Conservation (phyloP, 306 rosid species). For the Rubus parviflorus region DNA sequence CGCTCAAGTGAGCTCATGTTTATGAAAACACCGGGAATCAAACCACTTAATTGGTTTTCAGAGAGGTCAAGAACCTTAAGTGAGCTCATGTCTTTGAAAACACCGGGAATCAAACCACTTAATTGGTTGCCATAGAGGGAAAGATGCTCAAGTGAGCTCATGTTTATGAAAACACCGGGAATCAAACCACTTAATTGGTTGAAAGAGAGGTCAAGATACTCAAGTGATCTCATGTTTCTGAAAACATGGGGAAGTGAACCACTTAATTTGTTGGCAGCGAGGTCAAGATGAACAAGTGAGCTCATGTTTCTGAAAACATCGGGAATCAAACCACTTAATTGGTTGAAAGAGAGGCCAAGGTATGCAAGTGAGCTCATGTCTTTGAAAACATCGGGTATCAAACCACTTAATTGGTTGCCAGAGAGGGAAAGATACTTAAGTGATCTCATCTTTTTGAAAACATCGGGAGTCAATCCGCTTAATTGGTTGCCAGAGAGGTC, state of each 20-base stretch:
- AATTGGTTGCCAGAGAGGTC: too few relatives aligned
- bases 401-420: background rate
- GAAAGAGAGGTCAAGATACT: too few relatives aligned
- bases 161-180: conserved; percentile 1
- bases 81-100: too few relatives aligned
- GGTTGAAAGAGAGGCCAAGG: background rate
- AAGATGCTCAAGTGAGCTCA: background rate
- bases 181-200: background rate
- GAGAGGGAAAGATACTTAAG: background rate
- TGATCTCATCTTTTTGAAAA: too few relatives aligned
- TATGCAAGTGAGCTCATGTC: background rate
- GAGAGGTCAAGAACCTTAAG: too few relatives aligned
- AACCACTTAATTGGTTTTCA: too few relatives aligned
- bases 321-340: too few relatives aligned
- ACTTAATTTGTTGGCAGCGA: background rate
- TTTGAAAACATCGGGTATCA: background rate
- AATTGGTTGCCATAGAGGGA: background rate
- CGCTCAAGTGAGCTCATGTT: background rate
- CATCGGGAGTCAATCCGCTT: too few relatives aligned
- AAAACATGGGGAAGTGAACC: background rate
- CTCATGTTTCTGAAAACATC: too few relatives aligned
- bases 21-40: background rate
- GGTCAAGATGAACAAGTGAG: too few relatives aligned
- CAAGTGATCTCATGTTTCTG: too few relatives aligned
- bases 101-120: too few relatives aligned